These are phyloP conservation scores for Cenococcum geophilum DNA, from an alignment of 495 filamentous ascomycete genomes.

Conservation along the genomic window DNA sequence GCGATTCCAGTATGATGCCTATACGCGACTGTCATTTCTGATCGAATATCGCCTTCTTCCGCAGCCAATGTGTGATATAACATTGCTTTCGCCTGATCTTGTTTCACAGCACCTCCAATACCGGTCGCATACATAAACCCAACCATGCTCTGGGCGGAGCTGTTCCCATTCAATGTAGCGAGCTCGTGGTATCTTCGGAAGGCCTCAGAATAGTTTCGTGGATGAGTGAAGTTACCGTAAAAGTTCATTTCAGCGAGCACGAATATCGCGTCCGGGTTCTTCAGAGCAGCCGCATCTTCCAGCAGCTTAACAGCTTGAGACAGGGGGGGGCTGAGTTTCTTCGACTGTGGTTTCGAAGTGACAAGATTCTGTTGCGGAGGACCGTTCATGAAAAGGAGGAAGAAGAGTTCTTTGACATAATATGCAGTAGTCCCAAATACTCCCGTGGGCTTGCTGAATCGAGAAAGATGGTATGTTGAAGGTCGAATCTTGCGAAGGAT, in stretches of 20 bases:
- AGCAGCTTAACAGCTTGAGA: slow-evolving; percentile 62
- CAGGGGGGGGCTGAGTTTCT: slow-evolving; percentile 35
- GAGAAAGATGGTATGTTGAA: slow-evolving; percentile 28
- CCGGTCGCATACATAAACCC: slow-evolving; percentile 96
- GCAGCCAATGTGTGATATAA: slow-evolving; percentile 95
- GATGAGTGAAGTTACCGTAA: slow-evolving; percentile 88
- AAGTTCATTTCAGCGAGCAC: slow-evolving; percentile 93
- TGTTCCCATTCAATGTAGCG: slow-evolving; percentile 73
- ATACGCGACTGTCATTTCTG: slow-evolving; percentile 91
- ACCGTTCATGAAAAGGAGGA: slow-evolving; percentile 43
- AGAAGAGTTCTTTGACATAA: slow-evolving; percentile 43
- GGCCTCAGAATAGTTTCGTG: slow-evolving; percentile 72
- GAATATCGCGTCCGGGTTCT: slow-evolving; percentile 83
- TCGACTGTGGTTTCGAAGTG: slow-evolving; percentile 30
- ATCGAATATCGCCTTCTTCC: slow-evolving; percentile 69
- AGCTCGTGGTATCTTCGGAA: slow-evolving; percentile 77
- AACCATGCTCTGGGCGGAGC: slow-evolving; percentile 88
- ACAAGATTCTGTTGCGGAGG: slow-evolving; percentile 35
- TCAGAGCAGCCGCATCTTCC: slow-evolving; percentile 63
- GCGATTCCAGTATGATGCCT: slow-evolving; percentile 82
- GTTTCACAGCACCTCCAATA: slow-evolving; percentile 71
- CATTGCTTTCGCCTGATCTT: slow-evolving; percentile 86
- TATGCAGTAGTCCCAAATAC: slow-evolving; percentile 38
- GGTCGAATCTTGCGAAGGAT: slow-evolving; percentile 37
- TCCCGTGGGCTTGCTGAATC: slow-evolving; percentile 37